These are phyloP conservation scores for Epithele typhae DNA, from an alignment of 768 basidiomycete genomes.

Conservation along the genomic window DNA sequence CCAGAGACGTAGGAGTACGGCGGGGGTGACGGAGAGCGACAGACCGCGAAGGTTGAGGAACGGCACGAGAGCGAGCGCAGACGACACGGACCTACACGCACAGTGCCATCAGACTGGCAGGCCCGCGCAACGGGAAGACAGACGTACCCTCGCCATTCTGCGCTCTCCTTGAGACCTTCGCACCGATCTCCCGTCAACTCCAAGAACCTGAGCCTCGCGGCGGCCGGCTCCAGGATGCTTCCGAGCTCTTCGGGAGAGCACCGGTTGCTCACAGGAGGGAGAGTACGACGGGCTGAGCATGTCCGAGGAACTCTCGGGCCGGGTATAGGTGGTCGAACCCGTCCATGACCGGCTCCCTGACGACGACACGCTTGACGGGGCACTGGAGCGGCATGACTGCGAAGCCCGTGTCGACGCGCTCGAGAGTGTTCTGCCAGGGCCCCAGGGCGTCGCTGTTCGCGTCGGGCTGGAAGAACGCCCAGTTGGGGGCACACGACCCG, in stretches of 20 bases:
- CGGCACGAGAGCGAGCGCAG: background rate
- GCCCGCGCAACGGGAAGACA: no score
- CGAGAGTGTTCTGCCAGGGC: constrained; percentile 7
- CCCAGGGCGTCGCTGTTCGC: background rate
- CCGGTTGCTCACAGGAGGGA: constrained; percentile 3
- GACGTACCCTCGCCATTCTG: constrained; percentile 14
- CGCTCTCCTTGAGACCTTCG: constrained; percentile 4
- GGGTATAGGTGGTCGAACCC: constrained; percentile 3
- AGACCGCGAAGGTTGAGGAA: constrained; percentile 1
- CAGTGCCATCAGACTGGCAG: background rate
- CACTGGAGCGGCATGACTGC: constrained; percentile 11
- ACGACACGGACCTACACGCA: background rate
- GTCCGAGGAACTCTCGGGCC: constrained; percentile 11
- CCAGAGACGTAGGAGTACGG: background rate
- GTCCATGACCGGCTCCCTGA: constrained; percentile 12
- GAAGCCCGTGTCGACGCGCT: constrained; percentile 13
- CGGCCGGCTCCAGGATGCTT: constrained; percentile 6
- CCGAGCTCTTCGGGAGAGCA: constrained; percentile 8
- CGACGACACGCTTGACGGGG: constrained; percentile 7
- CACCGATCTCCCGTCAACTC: constrained; percentile 14
- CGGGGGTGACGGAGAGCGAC: constrained; percentile 8
- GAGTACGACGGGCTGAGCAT: constrained; percentile 12
- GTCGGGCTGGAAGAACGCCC: constrained; percentile 5
- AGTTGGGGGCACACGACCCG: constrained; percentile 13
- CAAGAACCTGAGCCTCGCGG: constrained; percentile 8